Evolutionary conservation across 108 stramenopile genomes (phyloP), one percentile per base, ranked within the genome.

Genomic region (Epipyxis sp.): DNA sequence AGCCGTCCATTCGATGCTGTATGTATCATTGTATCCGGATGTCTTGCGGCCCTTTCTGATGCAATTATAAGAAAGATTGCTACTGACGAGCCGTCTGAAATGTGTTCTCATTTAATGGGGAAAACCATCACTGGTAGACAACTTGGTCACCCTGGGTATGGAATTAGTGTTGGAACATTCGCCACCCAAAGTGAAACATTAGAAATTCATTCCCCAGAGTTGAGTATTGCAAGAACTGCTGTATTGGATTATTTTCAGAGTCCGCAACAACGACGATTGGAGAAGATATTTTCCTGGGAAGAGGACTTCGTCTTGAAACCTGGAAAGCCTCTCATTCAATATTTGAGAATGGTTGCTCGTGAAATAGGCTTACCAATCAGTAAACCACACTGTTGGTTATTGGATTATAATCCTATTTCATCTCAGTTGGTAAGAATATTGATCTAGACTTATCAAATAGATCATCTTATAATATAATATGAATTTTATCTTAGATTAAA

Each of bases 251-350:
- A 80, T 65, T 80, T 80, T 35, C 44, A 76, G 27, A 44, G 42
- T 25, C 80, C 80, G 10, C 43, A 50, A 40, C 80, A 80, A 29
- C 32, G 41, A 1, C 74, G 76, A 13, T 46, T 76, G 69, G 30
- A 40, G 20, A 80, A 80, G 76, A 80, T 80, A 10, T 80, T 80
- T 1, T 32, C 74, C 34, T 80, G 80, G 80, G 80, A 80, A 59
- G 42, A 74, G 3, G 20, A 74, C 71, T 74, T 13, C 54, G 42
- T 74, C 6, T 50, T 74, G 16, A 16, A 16, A 10, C 71, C 71
- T 10, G 20, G 20, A 27, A 74, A 44, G 71, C 16, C 74, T 20
- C 80, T 80, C 30, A 43, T 80, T 25, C 62, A 77, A 68, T 77
- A 77, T 13, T 72, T 81, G 34, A 76, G 80, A n/a, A 76, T 74